Evolutionary conservation across 2,329 filamentous ascomycete genomes (phyloP).

Genomic region (Scortechinia acanthostroma): DNA sequence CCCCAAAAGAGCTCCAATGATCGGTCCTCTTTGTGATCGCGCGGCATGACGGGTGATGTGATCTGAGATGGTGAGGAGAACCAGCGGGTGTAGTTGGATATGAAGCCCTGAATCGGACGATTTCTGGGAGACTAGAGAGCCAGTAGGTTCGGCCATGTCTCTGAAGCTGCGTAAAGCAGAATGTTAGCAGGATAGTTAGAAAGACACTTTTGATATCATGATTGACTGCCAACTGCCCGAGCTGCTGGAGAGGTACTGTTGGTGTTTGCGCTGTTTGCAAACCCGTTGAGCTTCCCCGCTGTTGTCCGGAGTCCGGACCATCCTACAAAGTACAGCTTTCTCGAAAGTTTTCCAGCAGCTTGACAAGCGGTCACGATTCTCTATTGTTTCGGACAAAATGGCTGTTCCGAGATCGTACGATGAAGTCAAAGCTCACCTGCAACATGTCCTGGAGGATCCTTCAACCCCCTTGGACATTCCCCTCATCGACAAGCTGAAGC

Average conservation of each 20-base stretch:
- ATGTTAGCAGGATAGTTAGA: no score
- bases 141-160: background rate
- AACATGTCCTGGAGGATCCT: slow-evolving; percentile 30
- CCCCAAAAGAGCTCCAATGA: slow-evolving; percentile 82
- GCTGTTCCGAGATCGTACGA: slow-evolving; percentile 10
- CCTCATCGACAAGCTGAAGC: slow-evolving; percentile 38
- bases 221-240: no score
- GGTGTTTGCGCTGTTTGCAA: background rate
- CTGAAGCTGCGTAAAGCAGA: no score
- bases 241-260: no score
- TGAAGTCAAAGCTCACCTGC: slow-evolving; percentile 28
- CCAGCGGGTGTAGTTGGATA: slow-evolving; percentile 82
- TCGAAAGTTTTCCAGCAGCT: background rate
- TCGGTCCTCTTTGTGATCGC: slow-evolving; percentile 65
- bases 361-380: background rate
- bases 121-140: slow-evolving; percentile 34
- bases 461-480: slow-evolving; percentile 32
- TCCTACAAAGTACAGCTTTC: no score
- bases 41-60: slow-evolving; percentile 88
- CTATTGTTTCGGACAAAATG: background rate
- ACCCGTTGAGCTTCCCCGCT: background rate
- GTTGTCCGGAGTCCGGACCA: no score
- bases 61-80: slow-evolving; percentile 92
- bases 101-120: slow-evolving; percentile 59
- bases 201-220: no score